Percentiles rank a stretch among this genome's conserved stretches.
phyloP scores from a whole-genome alignment of 768 basidiomycete genomes.

The Russula emetica region DNA sequence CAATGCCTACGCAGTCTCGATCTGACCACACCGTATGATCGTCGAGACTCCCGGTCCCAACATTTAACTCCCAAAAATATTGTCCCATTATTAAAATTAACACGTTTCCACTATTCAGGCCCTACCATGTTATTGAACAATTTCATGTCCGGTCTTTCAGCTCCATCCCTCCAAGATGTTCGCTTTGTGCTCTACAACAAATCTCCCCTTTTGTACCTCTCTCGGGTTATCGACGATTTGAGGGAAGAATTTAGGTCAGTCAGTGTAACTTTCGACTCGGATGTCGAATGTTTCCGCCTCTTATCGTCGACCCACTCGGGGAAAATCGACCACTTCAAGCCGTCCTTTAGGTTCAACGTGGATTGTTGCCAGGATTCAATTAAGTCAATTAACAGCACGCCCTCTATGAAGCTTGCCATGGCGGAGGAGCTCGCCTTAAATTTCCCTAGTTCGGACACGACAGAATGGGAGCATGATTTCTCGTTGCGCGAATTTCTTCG shows the following conservation, averaged over 20 bases:
- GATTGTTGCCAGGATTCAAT: not conserved
- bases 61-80: too few relatives aligned
- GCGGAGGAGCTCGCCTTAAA: not conserved
- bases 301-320: not conserved
- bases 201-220: not conserved
- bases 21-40: not conserved
- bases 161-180: constrained; percentile 6
- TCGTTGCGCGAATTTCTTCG: not conserved
- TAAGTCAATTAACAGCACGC: not conserved
- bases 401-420: not conserved
- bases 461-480: not conserved
- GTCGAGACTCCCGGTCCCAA: too few relatives aligned
- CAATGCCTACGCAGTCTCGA: not conserved
- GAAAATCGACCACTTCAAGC: not conserved
- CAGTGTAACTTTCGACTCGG: too few relatives aligned
- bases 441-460: rapidly evolving
- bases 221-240: not conserved
- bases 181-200: rapidly evolving
- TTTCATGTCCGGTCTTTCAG: not conserved
- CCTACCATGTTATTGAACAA: not conserved
- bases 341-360: not conserved
- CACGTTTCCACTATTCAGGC: not conserved
- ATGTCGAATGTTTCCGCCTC: not conserved
- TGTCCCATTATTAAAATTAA: not conserved
- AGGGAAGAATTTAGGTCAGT: too few relatives aligned